Evolutionary conservation across 495 filamentous ascomycete species (phyloP).

Genomic region (Neurospora africana): DNA sequence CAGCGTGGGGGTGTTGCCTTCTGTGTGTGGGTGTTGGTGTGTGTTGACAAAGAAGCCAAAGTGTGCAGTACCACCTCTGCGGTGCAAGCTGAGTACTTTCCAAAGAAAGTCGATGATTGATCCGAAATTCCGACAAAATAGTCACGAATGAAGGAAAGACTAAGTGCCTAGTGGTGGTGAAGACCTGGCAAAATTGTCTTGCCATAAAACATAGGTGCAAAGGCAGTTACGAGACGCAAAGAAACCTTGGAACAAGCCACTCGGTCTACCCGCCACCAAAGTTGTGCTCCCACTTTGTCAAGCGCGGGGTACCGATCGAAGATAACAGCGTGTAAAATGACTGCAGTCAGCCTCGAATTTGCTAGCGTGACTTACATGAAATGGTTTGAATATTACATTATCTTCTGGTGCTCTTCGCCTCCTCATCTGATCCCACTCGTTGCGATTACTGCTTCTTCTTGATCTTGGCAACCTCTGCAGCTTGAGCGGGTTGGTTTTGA

Average conservation of each 20-base stretch:
- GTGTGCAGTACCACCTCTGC: background rate
- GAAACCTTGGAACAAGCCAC: background rate
- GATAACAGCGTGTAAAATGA: background rate
- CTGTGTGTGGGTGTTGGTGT: background rate
- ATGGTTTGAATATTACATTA: background rate
- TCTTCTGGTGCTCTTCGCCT: background rate
- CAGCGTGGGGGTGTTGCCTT: background rate
- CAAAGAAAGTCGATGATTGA: background rate
- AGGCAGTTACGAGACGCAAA: background rate
- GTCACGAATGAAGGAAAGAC: background rate
- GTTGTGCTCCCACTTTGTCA: background rate
- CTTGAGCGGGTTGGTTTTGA: constrained; percentile 6
- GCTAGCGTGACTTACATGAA: background rate
- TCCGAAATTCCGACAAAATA: background rate
- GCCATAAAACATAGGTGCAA: background rate
- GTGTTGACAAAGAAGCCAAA: background rate
- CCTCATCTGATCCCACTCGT: background rate
- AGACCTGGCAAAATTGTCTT: background rate
- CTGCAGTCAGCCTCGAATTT: background rate
- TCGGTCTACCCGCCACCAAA: background rate
- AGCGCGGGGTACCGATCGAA: background rate
- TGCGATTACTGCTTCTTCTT: constrained; percentile 32
- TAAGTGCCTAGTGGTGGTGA: background rate
- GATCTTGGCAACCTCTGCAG: constrained; percentile 11
- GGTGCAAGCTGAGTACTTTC: background rate